Evolutionary conservation across 2,329 filamentous ascomycete species (phyloP).

Genomic region (Colletotrichum agaves): DNA sequence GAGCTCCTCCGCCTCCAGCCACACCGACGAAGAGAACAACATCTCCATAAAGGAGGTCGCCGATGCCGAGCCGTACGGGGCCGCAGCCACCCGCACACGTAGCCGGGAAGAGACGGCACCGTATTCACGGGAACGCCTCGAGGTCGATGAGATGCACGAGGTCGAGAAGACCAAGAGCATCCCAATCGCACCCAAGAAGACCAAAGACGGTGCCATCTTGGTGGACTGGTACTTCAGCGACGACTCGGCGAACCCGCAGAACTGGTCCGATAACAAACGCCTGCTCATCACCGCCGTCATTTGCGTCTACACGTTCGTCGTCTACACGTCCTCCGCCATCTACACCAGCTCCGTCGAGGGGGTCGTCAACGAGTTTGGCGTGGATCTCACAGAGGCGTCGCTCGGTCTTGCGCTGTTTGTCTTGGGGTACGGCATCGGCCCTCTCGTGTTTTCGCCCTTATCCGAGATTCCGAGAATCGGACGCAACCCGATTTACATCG

Average conservation of each 20-base stretch:
- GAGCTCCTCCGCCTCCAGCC: constrained; percentile 28
- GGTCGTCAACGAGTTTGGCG: constrained; percentile 63
- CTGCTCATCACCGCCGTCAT: constrained; percentile 55
- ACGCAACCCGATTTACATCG: constrained; percentile 74
- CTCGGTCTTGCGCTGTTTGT: constrained; percentile 72
- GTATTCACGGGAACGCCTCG: constrained; percentile 47
- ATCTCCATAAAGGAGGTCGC: not conserved
- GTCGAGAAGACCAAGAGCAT: constrained; percentile 58
- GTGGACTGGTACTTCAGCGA: constrained; percentile 67
- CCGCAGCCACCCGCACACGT: constrained; percentile 14
- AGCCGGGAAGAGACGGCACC: constrained; percentile 39
- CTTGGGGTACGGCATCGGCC: constrained; percentile 71
- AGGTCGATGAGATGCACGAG: constrained; percentile 49
- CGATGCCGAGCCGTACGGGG: constrained; percentile 31
- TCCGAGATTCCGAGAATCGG: constrained; percentile 75
- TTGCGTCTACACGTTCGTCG: constrained; percentile 69
- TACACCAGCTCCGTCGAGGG: constrained; percentile 58
- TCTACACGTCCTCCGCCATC: constrained; percentile 62
- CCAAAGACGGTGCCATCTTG: constrained; percentile 61
- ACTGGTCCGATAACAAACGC: constrained; percentile 60
- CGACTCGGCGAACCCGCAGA: constrained; percentile 65
- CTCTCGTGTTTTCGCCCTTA: constrained; percentile 73
- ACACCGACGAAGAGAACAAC: constrained; percentile 21
- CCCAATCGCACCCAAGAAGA: constrained; percentile 59
- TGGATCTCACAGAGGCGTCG: constrained; percentile 61